phyloP scores from a whole-genome alignment of 2,329 filamentous ascomycete genomes.

The Akanthomyces muscarius region DNA sequence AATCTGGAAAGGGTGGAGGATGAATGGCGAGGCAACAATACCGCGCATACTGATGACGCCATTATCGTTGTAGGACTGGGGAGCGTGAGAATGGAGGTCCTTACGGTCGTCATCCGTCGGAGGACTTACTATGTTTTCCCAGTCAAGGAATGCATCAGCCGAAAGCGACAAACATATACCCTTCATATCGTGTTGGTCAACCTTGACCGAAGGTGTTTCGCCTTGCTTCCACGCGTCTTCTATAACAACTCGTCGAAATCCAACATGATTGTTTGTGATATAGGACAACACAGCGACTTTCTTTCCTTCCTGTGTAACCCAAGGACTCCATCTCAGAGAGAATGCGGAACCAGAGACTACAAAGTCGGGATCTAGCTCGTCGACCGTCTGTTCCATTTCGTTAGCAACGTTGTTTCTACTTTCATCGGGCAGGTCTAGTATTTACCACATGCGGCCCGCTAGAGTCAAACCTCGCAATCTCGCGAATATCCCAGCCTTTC shows the following conservation, averaged over 20 bases:
- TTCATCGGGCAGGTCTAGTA: background rate
- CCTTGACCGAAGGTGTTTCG: slow-evolving; percentile 33
- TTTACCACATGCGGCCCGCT: slow-evolving; percentile 40
- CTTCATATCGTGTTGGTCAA: slow-evolving; percentile 40
- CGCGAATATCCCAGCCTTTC: slow-evolving; percentile 47
- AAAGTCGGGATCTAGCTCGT: slow-evolving; percentile 44
- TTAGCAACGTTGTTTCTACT: background rate
- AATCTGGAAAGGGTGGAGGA: slow-evolving; percentile 49
- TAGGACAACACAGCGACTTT: slow-evolving; percentile 47
- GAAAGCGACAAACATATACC: slow-evolving; percentile 49
- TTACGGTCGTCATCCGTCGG: background rate
- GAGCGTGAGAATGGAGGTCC: slow-evolving; percentile 18
- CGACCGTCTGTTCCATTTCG: slow-evolving; percentile 23
- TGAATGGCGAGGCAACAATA: slow-evolving; percentile 49
- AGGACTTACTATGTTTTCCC: slow-evolving; percentile 46
- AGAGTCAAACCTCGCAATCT: slow-evolving; percentile 47
- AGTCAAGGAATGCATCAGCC: slow-evolving; percentile 52
- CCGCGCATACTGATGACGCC: slow-evolving; percentile 44
- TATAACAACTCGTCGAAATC: slow-evolving; percentile 49
- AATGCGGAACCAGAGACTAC: slow-evolving; percentile 46
- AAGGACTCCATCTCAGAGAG: slow-evolving; percentile 52
- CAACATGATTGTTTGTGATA: slow-evolving; percentile 48
- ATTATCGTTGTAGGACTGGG: slow-evolving; percentile 41
- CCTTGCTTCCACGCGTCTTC: slow-evolving; percentile 32
- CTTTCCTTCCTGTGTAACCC: slow-evolving; percentile 35